Evolutionary conservation across 495 filamentous ascomycete genomes (phyloP), one percentile per base, ranked within the genome.

Genomic region (Usnea hakonensis): DNA sequence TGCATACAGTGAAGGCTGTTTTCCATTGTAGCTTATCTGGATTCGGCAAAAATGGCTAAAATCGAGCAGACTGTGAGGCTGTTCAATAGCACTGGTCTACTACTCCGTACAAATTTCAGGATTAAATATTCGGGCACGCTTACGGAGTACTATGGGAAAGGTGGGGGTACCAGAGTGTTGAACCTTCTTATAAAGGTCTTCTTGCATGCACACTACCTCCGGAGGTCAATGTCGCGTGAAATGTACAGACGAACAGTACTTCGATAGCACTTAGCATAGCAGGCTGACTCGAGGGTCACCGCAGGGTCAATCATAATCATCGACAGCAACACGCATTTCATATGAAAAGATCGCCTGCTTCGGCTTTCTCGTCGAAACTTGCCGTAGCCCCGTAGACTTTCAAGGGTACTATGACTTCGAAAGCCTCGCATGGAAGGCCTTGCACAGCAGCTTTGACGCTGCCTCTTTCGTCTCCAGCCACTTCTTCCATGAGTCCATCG

Each of bases 401-500:
- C 57, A 96, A 71, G 53, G 91, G 91, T 54, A 96, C 88, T 2
- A 83, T 82, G 52, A 96, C 87, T 70, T 96, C 91, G 74, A 96
- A 96, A 21, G 87, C 91, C 78, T 96, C 91, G 66, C 90, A 91
- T 21, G 82, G 78, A 60, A 96, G 68, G 64, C 83, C 83, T 74
- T 95, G 89, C 63, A 86, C 81, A 2, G 90, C 87, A 5, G 87
- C 87, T 41, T 90, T 68, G 1, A 89, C 79, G 2, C 79, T 77
- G 0, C 90, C 90, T 30, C 89, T 76, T 62, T 96, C 90, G 71
- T 95, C 65, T 88, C 87, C 13, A 80, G 75, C 71, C 79, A 77
- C 57, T 16, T 73, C 67, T 64, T 85, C 83, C 44, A 83, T 74
- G 10, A 84, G 68, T 58, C 71, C 69, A 43, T 70, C 64, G 0